Evolutionary conservation across 176 grass and related monocot genomes (phyloP).

Genomic region (sorghum (Sorghum bicolor)): Sorghum_bicolor_NCBIv3 NC_012873.2:9836001-9836500

Average conservation of each 20-base stretch:
- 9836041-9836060: not conserved
- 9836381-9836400: constrained; percentile 70
- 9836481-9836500: constrained; percentile 15
- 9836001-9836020: constrained; percentile 70
- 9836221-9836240: constrained; percentile 56
- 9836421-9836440: constrained; percentile 61
- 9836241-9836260: constrained; percentile 67
- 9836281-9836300: constrained; percentile 54
- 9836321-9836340: constrained; percentile 56
- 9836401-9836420: constrained; percentile 70
- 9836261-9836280: constrained; percentile 52
- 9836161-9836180: constrained; percentile 66
- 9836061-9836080: constrained; percentile 31
- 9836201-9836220: constrained; percentile 50
- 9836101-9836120: constrained; percentile 33
- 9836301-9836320: constrained; percentile 56
- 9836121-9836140: constrained; percentile 27
- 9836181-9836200: constrained; percentile 5
- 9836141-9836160: constrained; percentile 44
- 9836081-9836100: constrained; percentile 53
- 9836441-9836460: constrained; percentile 51
- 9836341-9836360: constrained; percentile 31
- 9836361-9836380: constrained; percentile 68
- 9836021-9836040: constrained; percentile 68
- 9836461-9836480: constrained; percentile 39